phyloP scores from a whole-genome alignment of 1,139 yeast genomes.

The Suhomyces bribrorum region DNA sequence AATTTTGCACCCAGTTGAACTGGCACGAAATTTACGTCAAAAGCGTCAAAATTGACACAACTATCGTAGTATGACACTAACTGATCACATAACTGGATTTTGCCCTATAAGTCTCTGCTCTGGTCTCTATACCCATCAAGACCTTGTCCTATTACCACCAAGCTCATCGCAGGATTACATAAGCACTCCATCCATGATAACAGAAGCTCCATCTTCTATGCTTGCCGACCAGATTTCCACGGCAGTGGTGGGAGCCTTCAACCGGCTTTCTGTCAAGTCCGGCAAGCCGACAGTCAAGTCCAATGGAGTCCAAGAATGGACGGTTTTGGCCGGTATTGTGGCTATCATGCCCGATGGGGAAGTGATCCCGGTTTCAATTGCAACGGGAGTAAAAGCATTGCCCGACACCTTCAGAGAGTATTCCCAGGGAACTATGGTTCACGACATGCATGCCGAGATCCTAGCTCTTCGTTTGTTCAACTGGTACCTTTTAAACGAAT shows the following conservation, averaged over 20 bases:
- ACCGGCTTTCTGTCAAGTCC: conserved; percentile 21
- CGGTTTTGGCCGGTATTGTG: conserved; percentile 77
- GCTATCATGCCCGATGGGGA: conserved; percentile 30
- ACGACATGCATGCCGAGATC: conserved; percentile 90
- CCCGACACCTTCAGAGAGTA: conserved; percentile 52
- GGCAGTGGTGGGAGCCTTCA: conserved; percentile 22
- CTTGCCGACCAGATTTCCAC: conserved; percentile 13
- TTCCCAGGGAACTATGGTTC: conserved; percentile 63
- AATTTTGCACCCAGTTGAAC: too few relatives aligned
- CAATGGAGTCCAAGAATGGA: conserved; percentile 77
- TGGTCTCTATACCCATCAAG: not conserved
- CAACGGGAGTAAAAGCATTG: conserved; percentile 82
- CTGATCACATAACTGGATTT: too few relatives aligned
- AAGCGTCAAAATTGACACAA: too few relatives aligned
- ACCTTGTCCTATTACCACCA: too few relatives aligned
- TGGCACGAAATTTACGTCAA: too few relatives aligned
- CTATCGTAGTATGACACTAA: too few relatives aligned
- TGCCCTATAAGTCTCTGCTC: too few relatives aligned
- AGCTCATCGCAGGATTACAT: not conserved
- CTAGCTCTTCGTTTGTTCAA: conserved; percentile 72
- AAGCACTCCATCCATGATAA: not conserved
- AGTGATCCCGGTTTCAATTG: conserved; percentile 47
- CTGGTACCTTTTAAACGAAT: conserved; percentile 35
- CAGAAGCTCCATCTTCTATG: not conserved
- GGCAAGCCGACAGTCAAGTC: conserved; percentile 63